Base-by-base conservation (phyloP, 495 filamentous ascomycete genomes). In the Aspergillus sclerotiicarbonarius region DNA sequence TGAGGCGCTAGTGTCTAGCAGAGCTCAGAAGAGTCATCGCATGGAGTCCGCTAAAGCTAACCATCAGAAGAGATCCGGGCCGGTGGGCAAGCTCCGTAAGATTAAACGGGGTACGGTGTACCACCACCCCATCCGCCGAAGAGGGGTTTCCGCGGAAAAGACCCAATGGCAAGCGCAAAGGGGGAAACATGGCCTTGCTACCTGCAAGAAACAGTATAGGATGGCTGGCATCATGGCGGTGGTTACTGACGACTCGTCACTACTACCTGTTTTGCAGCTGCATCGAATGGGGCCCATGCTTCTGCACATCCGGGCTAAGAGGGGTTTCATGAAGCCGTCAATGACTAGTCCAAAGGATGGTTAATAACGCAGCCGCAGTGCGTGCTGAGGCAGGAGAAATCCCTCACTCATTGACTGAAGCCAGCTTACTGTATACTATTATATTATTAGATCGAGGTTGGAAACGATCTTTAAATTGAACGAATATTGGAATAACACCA, bases 91-190 rank as follows among this genome's bases (percentile, higher is more conserved):
- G 37, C 37, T n/a, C 37, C 37, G 37, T 41, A 41, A 41, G 37
- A 41, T n/a, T n/a, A 41, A n/a, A 50, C 47, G 25, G 47, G n/a
- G 25, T 32, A 29, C 21, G 47, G 47, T 25, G 47, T 31, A 15
- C 47, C 29, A 50, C 47, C 25, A 50, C 12, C 6, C 46, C 21
- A 3, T 20, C 9, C 44, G 16, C 44, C 6, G 4, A 18, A 47
- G 49, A 55, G 46, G 57, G 52, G 56, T 62, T 65, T 47, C 63
- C 51, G 54, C 60, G 54, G 60, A 61, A 58, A 25, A 60, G 54
- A 20, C 30, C 56, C 54, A 54, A 57, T 60, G 10, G 45, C 46
- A 56, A n/a, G 21, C 3, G 21, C 8, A 19, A 30, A 44, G 21
- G 25, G 15, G 25, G 8, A 13, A 54, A 54, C 29, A 54, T 30